Evolutionary conservation across 257 asterid genomes (phyloP), one percentile per base, ranked within the genome.

Genomic region (Ilex aquifolium): DNA sequence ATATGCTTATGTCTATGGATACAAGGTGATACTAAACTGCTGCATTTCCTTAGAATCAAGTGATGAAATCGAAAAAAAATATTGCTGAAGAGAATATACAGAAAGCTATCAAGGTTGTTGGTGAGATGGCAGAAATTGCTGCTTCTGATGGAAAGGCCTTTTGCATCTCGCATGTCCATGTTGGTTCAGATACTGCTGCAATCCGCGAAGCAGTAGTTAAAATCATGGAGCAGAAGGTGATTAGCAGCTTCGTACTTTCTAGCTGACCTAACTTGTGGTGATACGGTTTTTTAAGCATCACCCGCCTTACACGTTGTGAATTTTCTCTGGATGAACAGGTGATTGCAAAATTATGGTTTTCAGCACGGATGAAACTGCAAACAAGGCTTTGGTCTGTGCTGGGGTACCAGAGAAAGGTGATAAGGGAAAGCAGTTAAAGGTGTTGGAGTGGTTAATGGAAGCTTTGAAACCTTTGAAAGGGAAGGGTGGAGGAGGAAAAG

Each of bases 401-500:
- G 97, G 99, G 65, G 92, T 90, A n/a, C 99, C 99, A 0, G 95
- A 85, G 65, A 69, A 83, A 63, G 79, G 80, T 56, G 86, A 74
- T 59, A 83, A 77, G 74, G 82, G 77, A 78, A 77, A 75, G 73
- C 80, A 73, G 65, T 75, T 93, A 71, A 84, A 82, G 52, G 90
- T 77, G 31, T 78, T 79, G 17, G 97, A 85, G 31, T 93, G 99
- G 99, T 65, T 93, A 80, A 83, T 76, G 63, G 78, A 79, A 44
- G 95, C 86, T 53, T 68, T 90, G 83, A 88, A 79, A 32, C 79
- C 84, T 62, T 81, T 93, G 62, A 80, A 68, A 11, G 99, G 99
- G 29, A 90, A 88, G 66, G 96, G 99, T n/a, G 99, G 99, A 36
- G 99, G 96, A n/a, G 96, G 99, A 68, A 90, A 85, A 80, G 95